Conservation (phyloP, 106 monocot genomes). For the Dioscorea alata region DNA sequence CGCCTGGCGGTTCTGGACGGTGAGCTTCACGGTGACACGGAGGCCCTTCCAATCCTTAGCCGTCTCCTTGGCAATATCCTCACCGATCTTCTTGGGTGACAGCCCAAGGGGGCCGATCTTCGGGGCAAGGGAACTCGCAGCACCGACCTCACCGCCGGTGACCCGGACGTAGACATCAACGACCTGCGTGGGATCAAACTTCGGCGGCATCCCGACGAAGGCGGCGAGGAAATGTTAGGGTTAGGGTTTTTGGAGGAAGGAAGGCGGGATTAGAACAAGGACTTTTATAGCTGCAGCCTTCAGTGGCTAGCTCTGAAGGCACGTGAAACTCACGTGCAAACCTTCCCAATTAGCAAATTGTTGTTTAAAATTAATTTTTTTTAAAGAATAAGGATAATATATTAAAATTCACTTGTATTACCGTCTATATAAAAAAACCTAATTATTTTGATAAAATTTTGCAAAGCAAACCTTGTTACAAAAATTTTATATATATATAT, state of each 20-base stretch:
- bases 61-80: slow-evolving; percentile 48
- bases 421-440: too few species aligned
- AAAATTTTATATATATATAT: too few species aligned
- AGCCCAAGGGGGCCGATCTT: slow-evolving; percentile 27
- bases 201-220: slow-evolving; percentile 15
- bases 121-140: slow-evolving; percentile 15
- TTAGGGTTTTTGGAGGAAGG: neutral
- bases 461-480: too few species aligned
- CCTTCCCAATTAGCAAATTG: too few species aligned
- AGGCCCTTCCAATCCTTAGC: slow-evolving; percentile 49
- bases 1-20: slow-evolving; percentile 44
- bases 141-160: slow-evolving; percentile 28
- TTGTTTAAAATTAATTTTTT: too few species aligned
- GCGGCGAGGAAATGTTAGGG: neutral
- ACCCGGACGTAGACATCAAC: slow-evolving; percentile 23
- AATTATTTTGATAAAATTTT: too few species aligned
- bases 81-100: slow-evolving; percentile 42
- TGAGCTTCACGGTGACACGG: slow-evolving; percentile 42
- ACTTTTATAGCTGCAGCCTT: too few species aligned
- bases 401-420: too few species aligned
- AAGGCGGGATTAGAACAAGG: too few species aligned
- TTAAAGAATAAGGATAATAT: too few species aligned
- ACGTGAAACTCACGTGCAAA: too few species aligned
- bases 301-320: too few species aligned
- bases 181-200: slow-evolving; percentile 24